Evolutionary conservation across 129 eudicot species (phyloP).

Genomic region (Tanacetum coccineum): DNA sequence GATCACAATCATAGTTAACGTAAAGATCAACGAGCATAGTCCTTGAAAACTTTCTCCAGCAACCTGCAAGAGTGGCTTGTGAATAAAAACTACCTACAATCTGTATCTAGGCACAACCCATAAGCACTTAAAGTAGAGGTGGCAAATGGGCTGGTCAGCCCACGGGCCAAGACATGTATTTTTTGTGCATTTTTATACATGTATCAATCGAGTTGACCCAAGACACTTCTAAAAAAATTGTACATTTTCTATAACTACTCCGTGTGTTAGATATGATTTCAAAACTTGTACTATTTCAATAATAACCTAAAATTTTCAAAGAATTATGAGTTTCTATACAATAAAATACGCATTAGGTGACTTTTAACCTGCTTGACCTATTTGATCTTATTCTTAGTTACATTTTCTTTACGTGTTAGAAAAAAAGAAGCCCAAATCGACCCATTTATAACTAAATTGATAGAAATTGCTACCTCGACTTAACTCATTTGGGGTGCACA

Average conservation of each 20-base stretch:
- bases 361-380: not conserved
- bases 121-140: not conserved
- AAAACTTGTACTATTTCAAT: no score
- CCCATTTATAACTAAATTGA: no score
- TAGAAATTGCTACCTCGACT: no score
- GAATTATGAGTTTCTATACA: not conserved
- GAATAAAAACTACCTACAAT: not conserved
- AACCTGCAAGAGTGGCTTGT: constrained; percentile 41
- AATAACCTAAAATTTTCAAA: no score
- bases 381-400: not conserved
- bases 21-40: constrained; percentile 88
- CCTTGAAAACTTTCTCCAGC: constrained; percentile 93
- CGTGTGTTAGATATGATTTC: no score
- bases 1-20: constrained; percentile 96
- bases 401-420: no score
- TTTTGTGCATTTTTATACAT: not conserved
- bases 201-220: not conserved
- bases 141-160: not conserved
- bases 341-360: not conserved
- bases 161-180: not conserved
- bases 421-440: no score
- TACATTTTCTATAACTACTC: not conserved
- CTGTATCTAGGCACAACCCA: not conserved
- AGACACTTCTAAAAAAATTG: not conserved
- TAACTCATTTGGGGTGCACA: not conserved